Base-by-base conservation (phyloP, 768 basidiomycete species). In the Cystofilobasidium bisporidii region DNA sequence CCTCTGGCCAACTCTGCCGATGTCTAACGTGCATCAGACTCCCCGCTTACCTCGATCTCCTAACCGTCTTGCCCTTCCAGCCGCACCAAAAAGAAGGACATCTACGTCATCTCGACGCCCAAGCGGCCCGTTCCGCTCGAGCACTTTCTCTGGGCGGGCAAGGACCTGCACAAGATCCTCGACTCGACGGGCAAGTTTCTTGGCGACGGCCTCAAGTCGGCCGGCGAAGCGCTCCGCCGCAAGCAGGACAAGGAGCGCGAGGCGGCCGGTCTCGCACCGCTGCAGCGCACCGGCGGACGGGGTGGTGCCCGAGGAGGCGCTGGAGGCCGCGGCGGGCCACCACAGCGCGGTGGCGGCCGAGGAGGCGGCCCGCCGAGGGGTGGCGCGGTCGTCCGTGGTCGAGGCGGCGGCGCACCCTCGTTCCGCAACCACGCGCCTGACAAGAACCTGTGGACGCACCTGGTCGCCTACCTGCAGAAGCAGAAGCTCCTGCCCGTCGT, bases 221-320 rank as follows among this genome's bases (percentile, higher is more conserved):
- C 96, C 0, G 84, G 85, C 20, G 91, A 97, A 71, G 86, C 93
- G 2, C 79, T 94, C 24, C 83, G 85, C 61, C 83, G 93, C 43
- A 99, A 98, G 78, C 96, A 99, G 77, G 96, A 98, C 75, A 98
- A 97, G 76, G 94, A 98, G 76, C 83, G 96, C 60, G 92, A 98
- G 79, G 92, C 92, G 0, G 91, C 91, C 1, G 96, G 96, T 0
- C 77, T 97, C 40, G 85, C 87, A 10, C 91, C 91, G 8, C 85
- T 92, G 0, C 88, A 90, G 72, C 83, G 86, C 63, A 82, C 86
- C 12, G 92, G 92, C 60, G 90, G 88, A 20, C 84, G 88, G 50
- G 90, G 88, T 14, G 83, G 83, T 22, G 81, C 83, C 30, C 71
- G 73, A 22, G 53, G 53, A 26, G 53, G 53, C 18, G 83, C 83